Evolutionary conservation across 129 eudicot species (phyloP), one percentile per base, ranked within the genome.

Genomic region (Flaveria linearis): DNA sequence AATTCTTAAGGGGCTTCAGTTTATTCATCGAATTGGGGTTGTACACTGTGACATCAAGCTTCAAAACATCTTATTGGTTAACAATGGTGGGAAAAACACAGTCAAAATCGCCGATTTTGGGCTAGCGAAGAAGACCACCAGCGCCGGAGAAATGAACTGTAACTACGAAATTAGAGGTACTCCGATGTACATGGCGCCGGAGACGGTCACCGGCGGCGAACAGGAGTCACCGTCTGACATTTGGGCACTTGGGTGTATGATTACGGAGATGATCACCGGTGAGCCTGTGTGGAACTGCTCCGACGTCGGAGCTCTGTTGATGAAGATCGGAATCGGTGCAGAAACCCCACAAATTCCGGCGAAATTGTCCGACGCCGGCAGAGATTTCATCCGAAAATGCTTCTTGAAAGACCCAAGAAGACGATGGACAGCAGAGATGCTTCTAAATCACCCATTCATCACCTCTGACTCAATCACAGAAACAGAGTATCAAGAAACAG

Each of bases 391-490:
- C 0, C 79, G 64, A 4, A 87, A 84, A 39, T 94, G 99, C 75
- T 94, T 94, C 14, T 30, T 81, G 11, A 91, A 82, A 77, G 85
- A 91, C 53, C 96, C 99, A 11, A 81, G 53, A 26, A 16, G 63
- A 33, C 87, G 99, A 82, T 94, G 99, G 99, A 94, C 99, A 86
- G 97, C 97, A 60, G 91, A 85, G 91, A 91, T 91, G 99, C 92
- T 94, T 14, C 61, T 89, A 45, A 45, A 82, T 43, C 99, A 94
- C 45, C 92, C 93, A 0, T 94, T 91, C 26, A 22, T 91, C 9
- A 53, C 33, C 41, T 43, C 60, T 46, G 78, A 75, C n/a, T 11
- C 82, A 43, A 36, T 36, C 7, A 36, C 41, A 36, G 41, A 4
- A 36, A 36, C 7, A 36, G 41, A 36, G 41, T 68, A 45, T 15